These are phyloP conservation scores for Senna siamea DNA, from an alignment of 306 rosid genomes.

Conservation along the genomic window DNA sequence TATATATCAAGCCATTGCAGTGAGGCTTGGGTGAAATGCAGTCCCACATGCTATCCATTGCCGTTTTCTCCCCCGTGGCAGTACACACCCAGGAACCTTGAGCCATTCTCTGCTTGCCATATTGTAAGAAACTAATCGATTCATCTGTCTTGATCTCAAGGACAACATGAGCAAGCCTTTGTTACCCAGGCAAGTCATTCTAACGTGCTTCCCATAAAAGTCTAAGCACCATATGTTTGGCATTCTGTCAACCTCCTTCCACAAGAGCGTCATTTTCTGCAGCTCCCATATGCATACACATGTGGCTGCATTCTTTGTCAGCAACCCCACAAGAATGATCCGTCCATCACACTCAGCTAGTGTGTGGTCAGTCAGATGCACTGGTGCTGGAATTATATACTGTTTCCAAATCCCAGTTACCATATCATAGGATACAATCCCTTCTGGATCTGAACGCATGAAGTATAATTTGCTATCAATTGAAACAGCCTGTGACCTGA, in stretches of 20 bases:
- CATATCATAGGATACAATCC: constrained; percentile 66
- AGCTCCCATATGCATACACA: constrained; percentile 88
- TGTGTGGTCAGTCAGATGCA: constrained; percentile 63
- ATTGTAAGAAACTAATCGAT: constrained; percentile 62
- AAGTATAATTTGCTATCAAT: constrained; percentile 68
- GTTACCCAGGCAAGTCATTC: constrained; percentile 84
- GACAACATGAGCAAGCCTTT: constrained; percentile 77
- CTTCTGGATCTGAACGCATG: constrained; percentile 77
- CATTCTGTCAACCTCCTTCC: constrained; percentile 97
- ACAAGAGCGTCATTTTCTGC: constrained; percentile 78
- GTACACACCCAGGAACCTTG: constrained; percentile 63
- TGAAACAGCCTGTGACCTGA: constrained; percentile 66
- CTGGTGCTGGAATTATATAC: constrained; percentile 62
- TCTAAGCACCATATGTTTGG: constrained; percentile 87
- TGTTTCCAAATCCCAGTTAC: constrained; percentile 65
- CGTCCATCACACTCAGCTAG: constrained; percentile 70
- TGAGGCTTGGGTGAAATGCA: constrained; percentile 67
- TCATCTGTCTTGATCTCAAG: constrained; percentile 63
- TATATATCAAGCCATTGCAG: constrained; percentile 58
- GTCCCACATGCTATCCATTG: constrained; percentile 74
- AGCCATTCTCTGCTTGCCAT: constrained; percentile 63
- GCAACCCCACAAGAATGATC: constrained; percentile 73
- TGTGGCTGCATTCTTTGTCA: constrained; percentile 76
- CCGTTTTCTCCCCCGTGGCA: constrained; percentile 66
- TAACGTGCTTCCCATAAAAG: constrained; percentile 82